Conservation (phyloP, 139 green algal genomes). For the Marvania coccoides region DNA sequence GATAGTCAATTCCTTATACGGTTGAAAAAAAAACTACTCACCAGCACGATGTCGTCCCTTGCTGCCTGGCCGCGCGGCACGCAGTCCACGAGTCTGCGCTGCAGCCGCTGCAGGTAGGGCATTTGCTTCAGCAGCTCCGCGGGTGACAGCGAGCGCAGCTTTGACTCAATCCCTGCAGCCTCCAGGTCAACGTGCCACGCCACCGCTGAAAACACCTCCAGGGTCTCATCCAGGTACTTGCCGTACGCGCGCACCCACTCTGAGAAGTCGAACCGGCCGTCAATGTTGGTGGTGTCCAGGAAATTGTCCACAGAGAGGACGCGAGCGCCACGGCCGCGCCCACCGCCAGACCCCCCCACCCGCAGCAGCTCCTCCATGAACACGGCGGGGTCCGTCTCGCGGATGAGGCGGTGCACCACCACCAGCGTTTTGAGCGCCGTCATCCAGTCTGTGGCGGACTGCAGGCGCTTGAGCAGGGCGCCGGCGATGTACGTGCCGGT, state of each 20-base stretch:
- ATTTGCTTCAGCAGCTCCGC: constrained; percentile 71
- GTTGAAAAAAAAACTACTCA: neutral
- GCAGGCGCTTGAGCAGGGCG: constrained; percentile 34
- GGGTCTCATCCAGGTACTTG: constrained; percentile 80
- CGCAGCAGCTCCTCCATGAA: constrained; percentile 58
- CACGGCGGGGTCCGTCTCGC: constrained; percentile 54
- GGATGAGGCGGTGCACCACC: constrained; percentile 77
- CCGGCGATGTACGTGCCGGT: constrained; percentile 30
- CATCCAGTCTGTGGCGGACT: constrained; percentile 36
- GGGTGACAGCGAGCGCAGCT: constrained; percentile 3
- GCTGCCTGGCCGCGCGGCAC: constrained; percentile 62
- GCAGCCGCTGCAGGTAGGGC: constrained; percentile 71
- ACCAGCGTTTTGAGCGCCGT: constrained; percentile 78
- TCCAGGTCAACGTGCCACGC: constrained; percentile 42
- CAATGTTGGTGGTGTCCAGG: constrained; percentile 35
- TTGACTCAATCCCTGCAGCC: constrained; percentile 12
- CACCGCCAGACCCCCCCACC: neutral
- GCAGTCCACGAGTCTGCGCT: constrained; percentile 75
- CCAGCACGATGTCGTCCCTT: constrained; percentile 54
- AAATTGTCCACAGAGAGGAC: constrained; percentile 66
- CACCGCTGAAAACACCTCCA: constrained; percentile 49
- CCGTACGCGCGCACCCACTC: constrained; percentile 86
- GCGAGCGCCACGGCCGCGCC: neutral
- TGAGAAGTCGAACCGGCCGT: constrained; percentile 63
- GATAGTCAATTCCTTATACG: neutral